A percentile compares a stretch with the other conserved stretches of the same genome.
These are phyloP conservation scores for Magnusiomyces paraingens DNA, from an alignment of 1,139 yeast species.

Conservation along the genomic window DNA sequence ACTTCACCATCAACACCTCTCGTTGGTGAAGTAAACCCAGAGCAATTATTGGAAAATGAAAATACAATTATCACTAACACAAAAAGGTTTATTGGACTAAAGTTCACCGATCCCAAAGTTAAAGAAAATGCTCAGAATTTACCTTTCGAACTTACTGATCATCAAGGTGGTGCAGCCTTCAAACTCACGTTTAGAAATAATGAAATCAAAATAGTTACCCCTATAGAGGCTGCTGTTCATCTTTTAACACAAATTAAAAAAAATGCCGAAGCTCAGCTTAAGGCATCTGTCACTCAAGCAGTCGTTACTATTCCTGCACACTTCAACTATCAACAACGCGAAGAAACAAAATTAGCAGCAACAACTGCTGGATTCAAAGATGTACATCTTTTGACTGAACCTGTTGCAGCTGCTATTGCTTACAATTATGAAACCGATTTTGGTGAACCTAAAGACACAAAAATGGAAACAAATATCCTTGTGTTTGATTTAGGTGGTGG, in stretches of 20 bases:
- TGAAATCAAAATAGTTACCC: slow-evolving; percentile 42
- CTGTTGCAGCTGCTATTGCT: slow-evolving; percentile 97
- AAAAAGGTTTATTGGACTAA: slow-evolving; percentile 64
- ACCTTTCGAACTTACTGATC: slow-evolving; percentile 36
- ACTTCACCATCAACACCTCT: no score
- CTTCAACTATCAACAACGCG: slow-evolving; percentile 97
- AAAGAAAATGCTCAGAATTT: slow-evolving; percentile 77
- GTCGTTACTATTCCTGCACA: slow-evolving; percentile 97
- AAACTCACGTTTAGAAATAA: no score
- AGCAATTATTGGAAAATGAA: slow-evolving; percentile 82
- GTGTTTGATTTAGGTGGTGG: slow-evolving; percentile 98
- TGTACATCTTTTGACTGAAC: slow-evolving; percentile 91
- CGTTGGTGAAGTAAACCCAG: slow-evolving; percentile 57
- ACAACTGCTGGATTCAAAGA: slow-evolving; percentile 92
- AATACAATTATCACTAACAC: slow-evolving; percentile 67
- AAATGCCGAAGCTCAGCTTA: slow-evolving; percentile 84
- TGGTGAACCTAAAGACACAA: no score
- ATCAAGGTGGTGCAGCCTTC: no score
- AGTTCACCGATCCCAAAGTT: slow-evolving; percentile 65
- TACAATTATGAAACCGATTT: slow-evolving; percentile 45
- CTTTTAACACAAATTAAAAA: slow-evolving; percentile 86
- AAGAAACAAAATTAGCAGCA: slow-evolving; percentile 98
- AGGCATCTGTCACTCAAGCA: slow-evolving; percentile 88
- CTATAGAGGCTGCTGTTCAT: slow-evolving; percentile 91
- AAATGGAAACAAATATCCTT: slow-evolving; percentile 42